phyloP scores from a whole-genome alignment of 768 basidiomycete genomes.

The Tricholomella constricta region DNA sequence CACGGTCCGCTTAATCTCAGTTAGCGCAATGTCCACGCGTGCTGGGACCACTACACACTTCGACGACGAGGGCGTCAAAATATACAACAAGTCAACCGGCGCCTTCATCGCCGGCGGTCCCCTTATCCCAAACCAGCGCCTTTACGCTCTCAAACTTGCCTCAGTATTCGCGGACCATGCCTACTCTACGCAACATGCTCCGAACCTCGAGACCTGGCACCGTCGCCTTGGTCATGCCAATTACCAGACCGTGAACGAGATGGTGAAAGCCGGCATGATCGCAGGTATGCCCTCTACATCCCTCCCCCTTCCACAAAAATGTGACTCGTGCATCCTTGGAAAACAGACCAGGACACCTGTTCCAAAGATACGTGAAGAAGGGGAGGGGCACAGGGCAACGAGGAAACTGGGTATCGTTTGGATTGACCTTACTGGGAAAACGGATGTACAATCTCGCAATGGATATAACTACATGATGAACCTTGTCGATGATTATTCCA shows the following conservation, averaged over 20 bases:
- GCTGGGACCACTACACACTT: too few relatives aligned
- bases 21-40: conserved; percentile 20
- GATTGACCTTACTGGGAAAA: too few relatives aligned
- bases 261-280: conserved; percentile 19
- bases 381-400: conserved; percentile 2
- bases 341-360: too few relatives aligned
- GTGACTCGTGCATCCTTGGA: too few relatives aligned
- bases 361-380: conserved; percentile 6
- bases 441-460: too few relatives aligned
- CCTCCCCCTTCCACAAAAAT: too few relatives aligned
- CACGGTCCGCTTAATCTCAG: conserved; percentile 24
- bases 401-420: not conserved
- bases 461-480: too few relatives aligned
- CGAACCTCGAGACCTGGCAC: conserved; percentile 29
- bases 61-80: too few relatives aligned
- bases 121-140: conserved; percentile 1
- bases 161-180: conserved; percentile 16
- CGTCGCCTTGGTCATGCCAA: conserved; percentile 28
- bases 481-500: too few relatives aligned
- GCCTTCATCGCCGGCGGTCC: conserved; percentile 14
- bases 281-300: too few relatives aligned
- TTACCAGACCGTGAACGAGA: conserved; percentile 21
- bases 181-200: not conserved
- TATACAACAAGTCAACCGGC: conserved; percentile 11
- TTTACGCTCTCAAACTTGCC: conserved; percentile 13